Conservation (phyloP, 176 grass and related monocot species). For the Aegilops longissima region DNA sequence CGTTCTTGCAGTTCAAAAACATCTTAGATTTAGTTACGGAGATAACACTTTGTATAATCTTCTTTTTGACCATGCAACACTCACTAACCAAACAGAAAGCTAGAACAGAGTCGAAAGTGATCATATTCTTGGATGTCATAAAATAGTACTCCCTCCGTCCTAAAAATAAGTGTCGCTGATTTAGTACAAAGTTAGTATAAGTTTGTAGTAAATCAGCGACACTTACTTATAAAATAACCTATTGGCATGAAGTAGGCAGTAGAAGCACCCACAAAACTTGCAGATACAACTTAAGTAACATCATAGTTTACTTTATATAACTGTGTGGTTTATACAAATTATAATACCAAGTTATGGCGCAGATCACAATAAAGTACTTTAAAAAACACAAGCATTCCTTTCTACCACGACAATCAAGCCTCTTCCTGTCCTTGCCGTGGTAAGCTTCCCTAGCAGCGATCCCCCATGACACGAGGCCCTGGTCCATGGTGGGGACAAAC, state of each 20-base stretch:
- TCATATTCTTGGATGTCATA: neutral
- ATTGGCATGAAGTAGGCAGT: neutral
- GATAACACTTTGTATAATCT: neutral
- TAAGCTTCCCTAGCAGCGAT: no score
- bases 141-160: neutral
- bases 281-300: conserved; percentile 9
- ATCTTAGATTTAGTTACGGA: no score
- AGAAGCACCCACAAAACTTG: neutral
- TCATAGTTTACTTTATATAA: conserved; percentile 2
- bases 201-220: no score
- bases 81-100: neutral
- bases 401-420: no score
- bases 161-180: no score
- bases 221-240: neutral
- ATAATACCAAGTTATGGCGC: neutral
- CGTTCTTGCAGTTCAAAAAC: no score
- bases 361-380: conserved; percentile 12
- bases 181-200: no score
- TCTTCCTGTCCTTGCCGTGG: no score
- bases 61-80: conserved; percentile 16
- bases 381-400: neutral
- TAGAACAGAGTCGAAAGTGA: neutral
- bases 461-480: no score
- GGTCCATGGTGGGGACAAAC: no score
- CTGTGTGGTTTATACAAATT: neutral